phyloP scores from a whole-genome alignment of 2,329 filamentous ascomycete genomes.

The Aspergillus vadensis region DNA sequence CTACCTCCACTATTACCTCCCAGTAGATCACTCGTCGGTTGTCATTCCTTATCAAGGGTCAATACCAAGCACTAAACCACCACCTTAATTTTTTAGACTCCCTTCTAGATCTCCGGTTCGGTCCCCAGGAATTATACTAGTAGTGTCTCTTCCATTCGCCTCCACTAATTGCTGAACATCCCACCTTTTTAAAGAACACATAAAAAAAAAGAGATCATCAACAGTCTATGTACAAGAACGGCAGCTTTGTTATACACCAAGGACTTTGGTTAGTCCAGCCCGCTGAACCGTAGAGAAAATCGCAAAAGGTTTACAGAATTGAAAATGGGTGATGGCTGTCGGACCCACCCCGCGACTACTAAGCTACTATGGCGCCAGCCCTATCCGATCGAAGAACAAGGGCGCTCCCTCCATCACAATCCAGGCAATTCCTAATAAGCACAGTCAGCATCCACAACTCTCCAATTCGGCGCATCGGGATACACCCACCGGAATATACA shows the following conservation, averaged over 20 bases:
- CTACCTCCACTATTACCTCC: no score
- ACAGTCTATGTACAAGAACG: conserved; percentile 4
- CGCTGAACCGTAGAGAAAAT: neutral
- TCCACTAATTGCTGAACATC: neutral
- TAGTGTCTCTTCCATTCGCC: no score
- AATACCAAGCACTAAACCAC: no score
- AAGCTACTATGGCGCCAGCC: conserved; percentile 19
- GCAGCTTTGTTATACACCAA: conserved; percentile 5
- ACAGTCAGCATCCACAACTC: conserved; percentile 1
- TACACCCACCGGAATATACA: conserved; percentile 78
- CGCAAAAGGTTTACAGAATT: neutral
- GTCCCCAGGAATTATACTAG: no score
- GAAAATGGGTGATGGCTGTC: neutral
- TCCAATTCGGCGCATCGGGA: neutral
- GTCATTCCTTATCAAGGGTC: no score
- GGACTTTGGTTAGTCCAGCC: neutral
- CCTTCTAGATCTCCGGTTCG: no score
- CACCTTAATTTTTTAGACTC: no score
- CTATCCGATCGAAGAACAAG: conserved; percentile 63
- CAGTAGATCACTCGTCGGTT: no score
- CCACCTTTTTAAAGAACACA: neutral
- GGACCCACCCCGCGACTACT: neutral
- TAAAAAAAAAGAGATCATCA: neutral
- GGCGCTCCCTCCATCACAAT: conserved; percentile 76
- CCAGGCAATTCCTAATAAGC: conserved; percentile 71